A percentile compares a stretch with the other conserved stretches of the same genome.
These are phyloP conservation scores for Dendrobium huoshanense DNA, from an alignment of 106 monocot species.

Conservation along the genomic window DNA sequence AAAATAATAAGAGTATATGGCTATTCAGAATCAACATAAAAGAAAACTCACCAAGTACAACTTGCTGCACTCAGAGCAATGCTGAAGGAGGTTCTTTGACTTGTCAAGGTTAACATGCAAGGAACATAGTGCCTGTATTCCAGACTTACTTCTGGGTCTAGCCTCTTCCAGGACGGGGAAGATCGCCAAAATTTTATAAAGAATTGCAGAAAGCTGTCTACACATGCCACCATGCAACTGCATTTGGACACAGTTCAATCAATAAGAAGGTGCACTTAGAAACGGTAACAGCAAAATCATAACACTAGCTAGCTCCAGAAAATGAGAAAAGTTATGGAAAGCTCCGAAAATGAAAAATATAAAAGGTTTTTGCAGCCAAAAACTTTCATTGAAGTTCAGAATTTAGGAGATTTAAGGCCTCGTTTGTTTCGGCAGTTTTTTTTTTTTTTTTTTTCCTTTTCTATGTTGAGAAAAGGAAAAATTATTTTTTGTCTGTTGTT, in stretches of 20 bases:
- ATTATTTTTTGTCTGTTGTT: too few species aligned
- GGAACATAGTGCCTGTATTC: conserved; percentile 68
- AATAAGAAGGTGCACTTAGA: neutral
- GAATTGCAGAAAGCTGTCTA: conserved; percentile 43
- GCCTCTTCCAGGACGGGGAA: conserved; percentile 66
- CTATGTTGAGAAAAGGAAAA: too few species aligned
- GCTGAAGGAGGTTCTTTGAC: conserved; percentile 68
- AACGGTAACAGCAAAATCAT: neutral
- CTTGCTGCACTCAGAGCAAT: conserved; percentile 91
- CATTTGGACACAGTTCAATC: conserved; percentile 6
- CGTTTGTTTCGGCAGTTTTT: too few species aligned
- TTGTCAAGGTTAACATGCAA: conserved; percentile 66
- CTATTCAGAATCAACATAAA: neutral
- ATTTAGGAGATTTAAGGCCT: neutral
- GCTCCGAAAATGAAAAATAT: neutral
- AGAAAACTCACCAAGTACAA: conserved; percentile 66
- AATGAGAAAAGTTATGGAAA: neutral
- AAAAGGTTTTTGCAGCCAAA: neutral
- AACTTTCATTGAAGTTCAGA: neutral
- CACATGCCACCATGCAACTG: conserved; percentile 85
- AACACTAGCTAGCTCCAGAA: neutral
- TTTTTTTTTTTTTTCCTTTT: too few species aligned
- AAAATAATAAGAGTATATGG: neutral
- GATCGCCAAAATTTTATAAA: conserved; percentile 51
- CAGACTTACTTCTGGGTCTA: conserved; percentile 76